Percentiles rank a stretch among this genome's conserved stretches.
Evolutionary conservation across 805 yeast species (phyloP).

Genomic region (Blastobotrys peoriensis): DNA sequence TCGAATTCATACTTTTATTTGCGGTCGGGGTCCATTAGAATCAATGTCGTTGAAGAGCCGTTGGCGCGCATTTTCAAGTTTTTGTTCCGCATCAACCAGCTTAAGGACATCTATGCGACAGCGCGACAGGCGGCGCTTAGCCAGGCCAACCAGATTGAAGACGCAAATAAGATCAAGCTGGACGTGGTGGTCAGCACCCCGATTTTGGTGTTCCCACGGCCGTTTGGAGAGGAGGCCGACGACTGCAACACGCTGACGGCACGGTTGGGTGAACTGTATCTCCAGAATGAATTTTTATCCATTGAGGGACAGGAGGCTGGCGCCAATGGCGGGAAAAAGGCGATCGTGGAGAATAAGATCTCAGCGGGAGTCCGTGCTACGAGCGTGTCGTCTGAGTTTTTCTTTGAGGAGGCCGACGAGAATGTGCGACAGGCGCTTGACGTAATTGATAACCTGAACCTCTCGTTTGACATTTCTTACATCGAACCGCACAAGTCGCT

Average conservation of each 20-base stretch:
- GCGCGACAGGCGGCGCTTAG: conserved; percentile 86
- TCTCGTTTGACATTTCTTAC: conserved; percentile 54
- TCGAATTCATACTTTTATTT: conserved; percentile 56
- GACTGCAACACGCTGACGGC: conserved; percentile 60
- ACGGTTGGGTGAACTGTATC: conserved; percentile 76
- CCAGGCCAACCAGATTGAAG: conserved; percentile 57
- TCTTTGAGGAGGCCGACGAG: conserved; percentile 35
- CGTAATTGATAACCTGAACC: conserved; percentile 60
- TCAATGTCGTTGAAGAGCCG: conserved; percentile 79
- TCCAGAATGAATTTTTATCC: conserved; percentile 52
- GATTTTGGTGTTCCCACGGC: conserved; percentile 67
- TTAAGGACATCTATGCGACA: conserved; percentile 84
- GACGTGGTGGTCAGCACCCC: conserved; percentile 77
- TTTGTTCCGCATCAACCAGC: conserved; percentile 65
- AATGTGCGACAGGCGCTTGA: conserved; percentile 45
- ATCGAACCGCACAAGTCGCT: conserved; percentile 34
- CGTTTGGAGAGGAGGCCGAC: conserved; percentile 32
- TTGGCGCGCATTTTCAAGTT: conserved; percentile 60
- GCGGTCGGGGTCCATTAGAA: conserved; percentile 65
- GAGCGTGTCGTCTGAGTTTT: conserved; percentile 56
- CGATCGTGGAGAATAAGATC: conserved; percentile 45
- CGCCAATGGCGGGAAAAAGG: no score
- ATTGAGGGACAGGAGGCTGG: conserved; percentile 20
- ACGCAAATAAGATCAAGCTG: conserved; percentile 57
- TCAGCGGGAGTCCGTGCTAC: conserved; percentile 68